phyloP scores from a whole-genome alignment of 495 filamentous ascomycete genomes.

The Penicillium simplicissimum region DNA sequence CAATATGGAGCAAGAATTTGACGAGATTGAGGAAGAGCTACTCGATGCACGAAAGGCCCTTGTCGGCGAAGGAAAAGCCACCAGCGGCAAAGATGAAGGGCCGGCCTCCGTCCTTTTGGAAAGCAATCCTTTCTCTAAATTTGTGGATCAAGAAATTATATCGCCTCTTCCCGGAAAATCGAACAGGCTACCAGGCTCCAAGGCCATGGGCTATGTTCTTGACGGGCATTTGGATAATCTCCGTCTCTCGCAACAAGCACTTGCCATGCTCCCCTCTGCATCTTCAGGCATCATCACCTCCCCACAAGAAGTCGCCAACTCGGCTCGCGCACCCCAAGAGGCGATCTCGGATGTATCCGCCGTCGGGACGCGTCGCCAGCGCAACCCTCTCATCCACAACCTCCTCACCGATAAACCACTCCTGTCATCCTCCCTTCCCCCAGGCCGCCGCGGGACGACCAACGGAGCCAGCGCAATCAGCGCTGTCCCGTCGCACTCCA shows the following conservation, averaged over 20 bases:
- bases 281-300: conserved; percentile 88
- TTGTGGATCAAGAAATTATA: conserved; percentile 40
- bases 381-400: conserved; percentile 95
- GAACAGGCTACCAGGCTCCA: conserved; percentile 3
- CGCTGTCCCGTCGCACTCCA: conserved; percentile 53
- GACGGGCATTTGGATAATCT: conserved; percentile 72
- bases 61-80: conserved; percentile 7
- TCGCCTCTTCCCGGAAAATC: conserved; percentile 20
- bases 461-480: conserved; percentile 30
- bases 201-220: conserved; percentile 23
- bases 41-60: conserved; percentile 23
- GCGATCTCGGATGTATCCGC: conserved; percentile 52
- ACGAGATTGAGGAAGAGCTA: conserved; percentile 64
- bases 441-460: conserved; percentile 52
- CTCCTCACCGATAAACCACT: conserved; percentile 93
- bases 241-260: conserved; percentile 60
- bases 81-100: conserved; percentile 4
- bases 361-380: conserved; percentile 71
- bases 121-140: conserved; percentile 51
- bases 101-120: conserved; percentile 25
- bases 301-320: conserved; percentile 75
- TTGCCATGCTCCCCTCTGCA: conserved; percentile 78
- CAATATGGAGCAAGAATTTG: conserved; percentile 91
- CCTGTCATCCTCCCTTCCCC: conserved; percentile 85
- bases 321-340: conserved; percentile 45